Conservation (phyloP, 2,329 filamentous ascomycete genomes). For the Diaporthe vexans region DNA sequence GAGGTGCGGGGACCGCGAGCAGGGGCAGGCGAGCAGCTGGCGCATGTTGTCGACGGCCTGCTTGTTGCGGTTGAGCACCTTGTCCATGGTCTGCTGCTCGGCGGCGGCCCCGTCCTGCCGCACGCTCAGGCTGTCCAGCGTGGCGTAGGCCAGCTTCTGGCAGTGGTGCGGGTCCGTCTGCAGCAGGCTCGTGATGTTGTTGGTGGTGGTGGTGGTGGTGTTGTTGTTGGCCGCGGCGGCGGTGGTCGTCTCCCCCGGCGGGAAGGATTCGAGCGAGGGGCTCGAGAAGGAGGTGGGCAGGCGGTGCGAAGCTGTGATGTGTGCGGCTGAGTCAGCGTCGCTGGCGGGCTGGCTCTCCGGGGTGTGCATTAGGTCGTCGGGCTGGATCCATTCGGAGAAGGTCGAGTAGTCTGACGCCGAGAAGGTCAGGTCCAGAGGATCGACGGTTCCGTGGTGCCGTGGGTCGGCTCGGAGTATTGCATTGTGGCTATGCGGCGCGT, state of each 20-base stretch:
- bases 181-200: background rate
- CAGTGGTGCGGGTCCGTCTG: constrained; percentile 38
- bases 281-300: constrained; percentile 7
- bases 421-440: constrained; percentile 39
- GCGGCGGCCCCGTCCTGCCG: constrained; percentile 22
- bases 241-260: background rate
- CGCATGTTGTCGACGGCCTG: constrained; percentile 41
- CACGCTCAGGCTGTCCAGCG: constrained; percentile 38
- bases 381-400: constrained; percentile 41
- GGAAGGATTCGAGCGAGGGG: constrained; percentile 34
- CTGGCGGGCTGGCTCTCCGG: constrained; percentile 29
- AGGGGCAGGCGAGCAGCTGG: constrained; percentile 40
- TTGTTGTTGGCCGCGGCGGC: too few relatives aligned
- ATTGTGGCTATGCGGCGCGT: constrained; percentile 32
- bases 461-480: constrained; percentile 29
- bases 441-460: constrained; percentile 35
- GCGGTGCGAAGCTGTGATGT: constrained; percentile 9
- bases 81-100: constrained; percentile 36
- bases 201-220: too few relatives aligned
- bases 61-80: constrained; percentile 42
- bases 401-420: constrained; percentile 39
- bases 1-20: constrained; percentile 40
- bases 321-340: constrained; percentile 34
- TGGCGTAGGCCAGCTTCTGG: constrained; percentile 39
- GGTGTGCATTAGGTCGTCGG: constrained; percentile 40